A percentile compares a stretch with the other conserved stretches of the same genome.
Conservation (phyloP, 2,329 filamentous ascomycete genomes). For the Fusarium sp. region DNA sequence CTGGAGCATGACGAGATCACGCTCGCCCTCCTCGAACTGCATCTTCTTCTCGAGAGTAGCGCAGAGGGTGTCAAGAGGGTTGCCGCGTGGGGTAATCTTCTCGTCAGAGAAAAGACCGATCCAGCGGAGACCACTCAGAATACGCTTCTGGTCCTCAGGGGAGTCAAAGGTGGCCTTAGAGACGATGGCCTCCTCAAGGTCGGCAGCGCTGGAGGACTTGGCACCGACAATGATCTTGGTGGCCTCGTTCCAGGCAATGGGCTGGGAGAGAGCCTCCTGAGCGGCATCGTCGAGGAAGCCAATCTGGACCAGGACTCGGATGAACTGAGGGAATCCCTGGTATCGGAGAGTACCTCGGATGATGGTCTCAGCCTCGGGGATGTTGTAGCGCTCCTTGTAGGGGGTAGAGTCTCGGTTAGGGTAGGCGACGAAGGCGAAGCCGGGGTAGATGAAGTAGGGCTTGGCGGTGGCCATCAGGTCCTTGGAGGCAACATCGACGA, state of each 20-base stretch:
- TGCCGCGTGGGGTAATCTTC: slow-evolving; percentile 68
- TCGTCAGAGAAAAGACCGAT: slow-evolving; percentile 53
- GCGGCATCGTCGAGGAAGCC: slow-evolving; percentile 80
- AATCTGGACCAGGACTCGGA: slow-evolving; percentile 87
- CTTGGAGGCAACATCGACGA: slow-evolving; percentile 68
- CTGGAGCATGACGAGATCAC: slow-evolving; percentile 68
- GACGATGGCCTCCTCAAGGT: slow-evolving; percentile 78
- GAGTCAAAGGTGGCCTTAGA: slow-evolving; percentile 66
- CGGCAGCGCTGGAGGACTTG: slow-evolving; percentile 70
- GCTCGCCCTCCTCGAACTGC: slow-evolving; percentile 76
- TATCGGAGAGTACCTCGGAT: slow-evolving; percentile 86
- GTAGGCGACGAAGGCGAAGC: slow-evolving; percentile 91
- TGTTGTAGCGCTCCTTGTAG: slow-evolving; percentile 90
- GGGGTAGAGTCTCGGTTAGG: slow-evolving; percentile 90
- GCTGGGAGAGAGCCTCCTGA: slow-evolving; percentile 67
- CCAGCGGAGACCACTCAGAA: slow-evolving; percentile 80
- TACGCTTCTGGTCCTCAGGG: slow-evolving; percentile 72
- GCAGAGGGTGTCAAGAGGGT: slow-evolving; percentile 77
- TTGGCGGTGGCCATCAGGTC: slow-evolving; percentile 89
- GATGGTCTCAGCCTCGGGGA: slow-evolving; percentile 92
- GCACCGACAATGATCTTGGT: slow-evolving; percentile 81
- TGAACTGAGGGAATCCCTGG: slow-evolving; percentile 89
- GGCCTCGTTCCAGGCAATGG: slow-evolving; percentile 85
- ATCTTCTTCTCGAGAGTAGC: slow-evolving; percentile 70
- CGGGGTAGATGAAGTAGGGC: slow-evolving; percentile 88